Base-by-base conservation (phyloP, 208 protist genomes). In the Trypanosoma cruzi region DNA sequence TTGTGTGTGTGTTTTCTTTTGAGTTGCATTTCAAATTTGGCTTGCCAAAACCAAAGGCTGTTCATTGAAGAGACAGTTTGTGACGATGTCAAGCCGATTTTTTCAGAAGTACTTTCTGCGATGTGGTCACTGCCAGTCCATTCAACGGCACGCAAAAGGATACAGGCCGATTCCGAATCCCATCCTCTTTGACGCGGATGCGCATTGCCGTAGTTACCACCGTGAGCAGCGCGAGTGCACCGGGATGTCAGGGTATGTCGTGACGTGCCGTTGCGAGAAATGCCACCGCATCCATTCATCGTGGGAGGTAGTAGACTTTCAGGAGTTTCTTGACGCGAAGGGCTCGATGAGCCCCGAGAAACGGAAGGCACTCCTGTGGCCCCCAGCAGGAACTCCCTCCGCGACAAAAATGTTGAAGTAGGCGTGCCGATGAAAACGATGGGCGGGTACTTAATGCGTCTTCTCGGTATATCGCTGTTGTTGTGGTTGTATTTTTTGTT, bases 161-260 rank as follows among this genome's bases (percentile, higher is more conserved):
- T 96, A 96, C 80, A 67, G 66, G 54, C 86, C 90, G 6, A 93
- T 96, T 64, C 80, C 88, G 2, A 94, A 96, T 63, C 90, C 90
- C 32, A 94, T 94, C 58, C 78, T 94, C 40, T 96, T 96, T 73
- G 83, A 94, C 57, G 87, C 88, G 2, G 86, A 96, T 53, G 81
- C 74, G 22, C 90, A 96, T 53, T 94, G 84, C 48, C 78, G 86
- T n/a, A 90, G 82, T 62, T 94, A 81, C 64, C 83, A 92, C 75
- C 44, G 84, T 36, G 90, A 96, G 68, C 81, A 90, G 79, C 82
- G 83, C 10, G 80, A 80, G n/a, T 76, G 81, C 22, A 68, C 58
- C 5, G 84, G 82, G 13, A 90, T 88, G 64, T 65, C 65, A 7
- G 88, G 88, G 0, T 77, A 83, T 81, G 24, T 80, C 13, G 75